Evolutionary conservation across 495 filamentous ascomycete genomes (phyloP), one percentile per base, ranked within the genome.

Genomic region (Articulospora tetracladia): DNA sequence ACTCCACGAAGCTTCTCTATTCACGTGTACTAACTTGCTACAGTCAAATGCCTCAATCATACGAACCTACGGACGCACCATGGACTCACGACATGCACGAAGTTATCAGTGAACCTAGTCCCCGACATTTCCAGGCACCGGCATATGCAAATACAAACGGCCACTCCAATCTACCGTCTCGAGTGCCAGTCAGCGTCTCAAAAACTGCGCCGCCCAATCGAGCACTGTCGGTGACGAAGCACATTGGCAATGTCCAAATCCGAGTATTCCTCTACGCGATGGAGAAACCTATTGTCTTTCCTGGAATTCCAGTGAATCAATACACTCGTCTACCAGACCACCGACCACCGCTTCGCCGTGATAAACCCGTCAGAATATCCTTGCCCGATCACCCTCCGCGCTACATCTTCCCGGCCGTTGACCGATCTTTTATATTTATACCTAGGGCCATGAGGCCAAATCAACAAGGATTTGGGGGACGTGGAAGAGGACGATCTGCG

Each of bases 41-140:
- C 22, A 69, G 64, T 53, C 61, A 69, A 55, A 63, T 69, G 54
- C 55, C 58, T 24, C 77, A 71, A 60, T 62, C 76, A 20, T 61
- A 79, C 36, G 85, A 87, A 68, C 74, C 79, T 28, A 82, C 85
- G 10, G 87, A 87, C 71, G 82, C 86, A 13, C 87, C 82, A 32
- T 98, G 94, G 94, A 80, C 89, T 57, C 94, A 98, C 69, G 94
- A 98, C 74, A 89, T 98, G 74, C 94, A 98, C 73, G 93, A 97
- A 52, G 85, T 84, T 19, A 84, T 93, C 36, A 80, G 81, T 53
- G 72, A 82, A 44, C 60, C 60, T 3, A 52, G 48, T 32, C 44
- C 53, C 62, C 62, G 62, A 53, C 59, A 61, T 58, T 19, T 36
- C 22, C 65, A 62, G n/a, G 34, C 50, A 59, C 74, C 73, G 55